Evolutionary conservation across 2,329 filamentous ascomycete genomes (phyloP).

Genomic region (Lasiodiplodia citricola): DNA sequence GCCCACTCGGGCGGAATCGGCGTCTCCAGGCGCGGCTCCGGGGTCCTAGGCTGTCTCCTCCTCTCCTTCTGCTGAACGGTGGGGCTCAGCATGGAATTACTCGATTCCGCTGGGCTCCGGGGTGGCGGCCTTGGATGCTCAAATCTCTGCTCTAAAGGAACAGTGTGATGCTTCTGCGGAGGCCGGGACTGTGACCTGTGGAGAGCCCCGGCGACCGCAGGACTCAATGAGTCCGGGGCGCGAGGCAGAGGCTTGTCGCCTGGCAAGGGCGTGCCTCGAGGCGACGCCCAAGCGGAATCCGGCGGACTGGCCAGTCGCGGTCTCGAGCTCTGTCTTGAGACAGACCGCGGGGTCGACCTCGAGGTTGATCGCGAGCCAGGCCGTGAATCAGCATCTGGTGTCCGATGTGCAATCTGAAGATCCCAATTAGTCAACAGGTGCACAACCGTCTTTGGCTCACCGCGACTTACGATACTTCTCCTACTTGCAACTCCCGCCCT

Average conservation of each 20-base stretch:
- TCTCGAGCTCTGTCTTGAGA: constrained; percentile 19
- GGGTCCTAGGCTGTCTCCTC: constrained; percentile 7
- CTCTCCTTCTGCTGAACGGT: constrained; percentile 9
- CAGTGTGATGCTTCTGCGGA: constrained; percentile 13
- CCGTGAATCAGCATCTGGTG: constrained; percentile 22
- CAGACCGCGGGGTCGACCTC: constrained; percentile 10
- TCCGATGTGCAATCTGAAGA: constrained; percentile 23
- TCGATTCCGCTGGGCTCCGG: neutral
- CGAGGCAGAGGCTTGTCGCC: constrained; percentile 26
- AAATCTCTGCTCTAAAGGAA: constrained; percentile 26
- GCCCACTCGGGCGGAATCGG: constrained; percentile 21
- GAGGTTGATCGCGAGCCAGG: constrained; percentile 26
- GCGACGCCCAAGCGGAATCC: constrained; percentile 18
- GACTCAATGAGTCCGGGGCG: constrained; percentile 17
- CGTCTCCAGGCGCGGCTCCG: constrained; percentile 21
- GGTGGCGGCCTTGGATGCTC: constrained; percentile 25
- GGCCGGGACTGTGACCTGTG: constrained; percentile 23
- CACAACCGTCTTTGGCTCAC: neutral
- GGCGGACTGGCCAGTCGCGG: constrained; percentile 24
- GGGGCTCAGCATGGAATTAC: neutral
- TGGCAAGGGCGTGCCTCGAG: constrained; percentile 13
- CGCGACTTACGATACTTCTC: constrained; percentile 68
- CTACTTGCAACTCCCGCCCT: constrained; percentile 84
- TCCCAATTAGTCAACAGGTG: constrained; percentile 12
- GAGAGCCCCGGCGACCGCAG: constrained; percentile 7